phyloP scores from a whole-genome alignment of 2,329 filamentous ascomycete genomes.

The Neopestalotiopsis sp. region DNA sequence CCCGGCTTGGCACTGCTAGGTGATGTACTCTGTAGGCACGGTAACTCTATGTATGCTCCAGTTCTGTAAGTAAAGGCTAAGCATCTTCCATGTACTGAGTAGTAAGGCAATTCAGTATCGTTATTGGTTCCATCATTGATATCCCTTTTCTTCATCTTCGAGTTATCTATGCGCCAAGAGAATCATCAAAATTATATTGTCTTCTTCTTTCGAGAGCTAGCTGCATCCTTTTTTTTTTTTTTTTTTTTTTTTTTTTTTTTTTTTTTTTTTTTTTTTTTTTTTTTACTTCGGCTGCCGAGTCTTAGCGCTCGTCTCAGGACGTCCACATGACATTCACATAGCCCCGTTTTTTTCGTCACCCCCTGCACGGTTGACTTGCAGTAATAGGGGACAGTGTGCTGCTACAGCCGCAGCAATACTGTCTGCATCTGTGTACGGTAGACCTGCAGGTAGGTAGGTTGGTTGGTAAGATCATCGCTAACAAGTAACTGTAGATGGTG shows the following conservation, averaged over 20 bases:
- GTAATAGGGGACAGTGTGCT: slow-evolving; percentile 1
- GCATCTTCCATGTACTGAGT: too few species aligned
- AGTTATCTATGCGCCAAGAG: background rate
- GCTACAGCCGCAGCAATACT: slow-evolving; percentile 6
- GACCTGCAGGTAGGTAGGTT: background rate
- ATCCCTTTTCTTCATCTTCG: background rate
- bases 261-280: background rate
- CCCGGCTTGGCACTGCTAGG: background rate
- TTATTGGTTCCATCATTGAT: background rate
- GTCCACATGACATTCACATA: slow-evolving; percentile 20
- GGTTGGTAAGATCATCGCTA: background rate
- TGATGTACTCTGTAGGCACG: background rate
- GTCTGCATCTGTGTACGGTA: background rate
- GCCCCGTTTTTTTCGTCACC: slow-evolving; percentile 14
- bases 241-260: too few species aligned
- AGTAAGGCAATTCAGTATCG: too few species aligned
- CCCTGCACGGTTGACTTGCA: slow-evolving; percentile 17
- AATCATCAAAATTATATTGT: background rate
- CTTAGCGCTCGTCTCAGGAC: slow-evolving; percentile 19
- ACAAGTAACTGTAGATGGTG: background rate
- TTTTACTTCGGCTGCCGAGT: slow-evolving; percentile 17
- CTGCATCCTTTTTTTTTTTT: background rate
- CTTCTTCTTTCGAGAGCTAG: background rate
- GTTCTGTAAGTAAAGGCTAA: too few species aligned
- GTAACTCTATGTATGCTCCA: too few species aligned